Evolutionary conservation across 768 basidiomycete species (phyloP).

Genomic region (Pulveroboletus sp.): DNA sequence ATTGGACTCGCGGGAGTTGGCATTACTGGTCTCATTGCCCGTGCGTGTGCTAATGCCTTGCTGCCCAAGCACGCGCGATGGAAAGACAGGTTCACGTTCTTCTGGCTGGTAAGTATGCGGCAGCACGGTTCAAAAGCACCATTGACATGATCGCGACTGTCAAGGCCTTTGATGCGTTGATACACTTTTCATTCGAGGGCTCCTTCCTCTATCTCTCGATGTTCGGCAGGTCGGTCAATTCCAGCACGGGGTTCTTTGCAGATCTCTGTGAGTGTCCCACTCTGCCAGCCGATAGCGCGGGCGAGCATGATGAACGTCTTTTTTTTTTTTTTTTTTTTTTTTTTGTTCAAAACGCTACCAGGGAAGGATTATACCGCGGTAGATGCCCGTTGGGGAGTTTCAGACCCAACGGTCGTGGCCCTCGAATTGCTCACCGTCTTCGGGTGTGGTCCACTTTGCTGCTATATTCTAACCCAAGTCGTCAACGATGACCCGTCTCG

Average conservation of each 20-base stretch:
- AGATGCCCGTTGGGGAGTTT: slow-evolving; percentile 75
- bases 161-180: slow-evolving; percentile 75
- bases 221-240: slow-evolving; percentile 69
- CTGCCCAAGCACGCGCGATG: slow-evolving; percentile 60
- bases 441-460: slow-evolving; percentile 65
- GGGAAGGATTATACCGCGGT: slow-evolving; percentile 81
- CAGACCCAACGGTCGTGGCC: slow-evolving; percentile 77
- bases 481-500: slow-evolving; percentile 56
- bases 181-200: slow-evolving; percentile 76
- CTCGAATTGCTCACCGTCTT: slow-evolving; percentile 82
- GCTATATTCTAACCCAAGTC: slow-evolving; percentile 65
- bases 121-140: background rate
- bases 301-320: too few relatives aligned
- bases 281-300: background rate
- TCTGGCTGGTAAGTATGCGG: slow-evolving; percentile 61
- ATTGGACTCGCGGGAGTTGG: slow-evolving; percentile 60
- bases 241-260: slow-evolving; percentile 63
- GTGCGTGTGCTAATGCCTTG: slow-evolving; percentile 46
- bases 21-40: slow-evolving; percentile 46
- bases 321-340: too few relatives aligned
- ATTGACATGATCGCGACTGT: background rate
- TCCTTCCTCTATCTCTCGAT: slow-evolving; percentile 75
- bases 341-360: slow-evolving; percentile 24
- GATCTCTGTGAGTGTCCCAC: slow-evolving; percentile 56
- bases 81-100: slow-evolving; percentile 66